Percentiles rank a stretch among this genome's conserved stretches.
These are phyloP conservation scores for Apiospora marii DNA, from an alignment of 2,329 filamentous ascomycete genomes.

Conservation along the genomic window DNA sequence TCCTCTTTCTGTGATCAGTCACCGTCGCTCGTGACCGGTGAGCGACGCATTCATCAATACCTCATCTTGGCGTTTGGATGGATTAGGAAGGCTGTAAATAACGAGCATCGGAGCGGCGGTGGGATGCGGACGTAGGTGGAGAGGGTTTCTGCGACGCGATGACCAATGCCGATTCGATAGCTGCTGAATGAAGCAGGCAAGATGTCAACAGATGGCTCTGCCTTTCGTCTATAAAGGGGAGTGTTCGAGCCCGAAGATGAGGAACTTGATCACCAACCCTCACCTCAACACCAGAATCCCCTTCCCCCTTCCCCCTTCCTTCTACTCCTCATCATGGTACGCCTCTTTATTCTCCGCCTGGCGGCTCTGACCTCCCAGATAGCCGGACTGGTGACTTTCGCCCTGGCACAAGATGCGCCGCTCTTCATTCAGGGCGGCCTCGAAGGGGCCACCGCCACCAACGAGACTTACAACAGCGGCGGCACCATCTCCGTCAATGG, in stretches of 20 bases:
- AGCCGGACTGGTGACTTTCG: slow-evolving; percentile 27
- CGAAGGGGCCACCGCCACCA: slow-evolving; percentile 43
- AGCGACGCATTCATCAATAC: neutral
- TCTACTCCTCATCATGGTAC: slow-evolving; percentile 28
- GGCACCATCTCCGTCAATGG: slow-evolving; percentile 55
- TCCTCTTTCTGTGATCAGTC: neutral
- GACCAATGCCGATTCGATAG: neutral
- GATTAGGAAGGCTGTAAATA: neutral
- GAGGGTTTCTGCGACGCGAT: neutral
- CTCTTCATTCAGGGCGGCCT: slow-evolving; percentile 44
- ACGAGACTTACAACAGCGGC: slow-evolving; percentile 52
- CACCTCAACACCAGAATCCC: neutral
- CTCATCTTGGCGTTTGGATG: neutral
- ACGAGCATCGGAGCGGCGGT: neutral
- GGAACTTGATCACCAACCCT: neutral
- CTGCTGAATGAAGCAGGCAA: neutral
- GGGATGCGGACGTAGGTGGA: neutral
- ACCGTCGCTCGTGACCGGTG: neutral
- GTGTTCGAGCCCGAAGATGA: neutral
- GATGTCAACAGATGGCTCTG: neutral
- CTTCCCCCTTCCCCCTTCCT: neutral
- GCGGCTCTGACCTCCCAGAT: slow-evolving; percentile 33
- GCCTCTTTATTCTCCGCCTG: slow-evolving; percentile 28
- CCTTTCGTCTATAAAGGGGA: neutral
- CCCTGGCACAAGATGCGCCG: slow-evolving; percentile 36